Conservation (phyloP, 306 rosid species). For the Fragaria iinumae region DNA sequence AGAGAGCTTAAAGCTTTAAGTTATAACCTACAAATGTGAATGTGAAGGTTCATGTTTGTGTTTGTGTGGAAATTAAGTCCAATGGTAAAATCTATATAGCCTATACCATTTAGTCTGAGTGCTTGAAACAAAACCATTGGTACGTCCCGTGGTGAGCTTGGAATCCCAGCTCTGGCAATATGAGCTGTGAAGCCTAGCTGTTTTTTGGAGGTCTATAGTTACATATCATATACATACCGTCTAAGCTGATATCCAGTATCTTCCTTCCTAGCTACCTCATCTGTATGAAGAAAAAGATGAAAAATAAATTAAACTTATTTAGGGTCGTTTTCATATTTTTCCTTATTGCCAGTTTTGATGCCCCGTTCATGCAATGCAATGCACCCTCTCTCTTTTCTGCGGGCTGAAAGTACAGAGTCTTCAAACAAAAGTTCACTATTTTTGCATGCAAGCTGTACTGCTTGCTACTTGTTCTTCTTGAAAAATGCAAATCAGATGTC, state of each 20-base stretch:
- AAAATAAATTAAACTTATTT: background rate
- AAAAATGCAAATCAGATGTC: background rate
- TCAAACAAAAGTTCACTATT: background rate
- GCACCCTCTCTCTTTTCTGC: background rate
- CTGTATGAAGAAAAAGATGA: background rate
- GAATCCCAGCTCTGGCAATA: conserved; percentile 8
- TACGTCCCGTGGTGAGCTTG: conserved; percentile 3
- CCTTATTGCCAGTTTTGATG: background rate
- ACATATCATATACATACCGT: background rate
- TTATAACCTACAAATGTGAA: background rate
- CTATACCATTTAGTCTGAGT: background rate
- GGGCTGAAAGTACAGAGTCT: background rate
- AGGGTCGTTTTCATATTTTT: background rate
- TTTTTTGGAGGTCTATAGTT: background rate
- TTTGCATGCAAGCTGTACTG: conserved; percentile 11
- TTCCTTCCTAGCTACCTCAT: background rate
- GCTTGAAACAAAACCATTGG: background rate
- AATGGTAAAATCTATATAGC: background rate
- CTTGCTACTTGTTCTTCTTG: background rate
- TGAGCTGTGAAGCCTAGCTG: background rate
- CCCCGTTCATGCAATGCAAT: too few relatives aligned
- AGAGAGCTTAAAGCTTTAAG: background rate
- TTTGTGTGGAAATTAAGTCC: background rate
- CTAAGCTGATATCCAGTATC: background rate
- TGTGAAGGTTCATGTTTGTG: background rate